These are phyloP conservation scores for Suhomyces prunicola DNA, from an alignment of 805 yeast species.

Conservation along the genomic window DNA sequence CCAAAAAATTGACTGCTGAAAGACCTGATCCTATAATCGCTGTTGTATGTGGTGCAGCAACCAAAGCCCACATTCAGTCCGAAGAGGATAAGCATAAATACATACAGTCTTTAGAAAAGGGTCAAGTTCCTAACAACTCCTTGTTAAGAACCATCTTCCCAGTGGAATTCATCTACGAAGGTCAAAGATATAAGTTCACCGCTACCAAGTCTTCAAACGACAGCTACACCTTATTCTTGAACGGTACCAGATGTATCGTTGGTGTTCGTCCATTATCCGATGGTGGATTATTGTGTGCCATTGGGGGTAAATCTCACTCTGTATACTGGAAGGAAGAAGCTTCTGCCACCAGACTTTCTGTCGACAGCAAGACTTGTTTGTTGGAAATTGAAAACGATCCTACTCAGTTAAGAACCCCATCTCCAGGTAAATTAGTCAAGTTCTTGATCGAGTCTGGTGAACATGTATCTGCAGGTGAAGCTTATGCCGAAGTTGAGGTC, in stretches of 20 bases:
- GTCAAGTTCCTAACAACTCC: conserved; percentile 88
- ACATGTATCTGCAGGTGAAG: conserved; percentile 85
- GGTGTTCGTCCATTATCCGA: conserved; percentile 88
- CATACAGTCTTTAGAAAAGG: conserved; percentile 78
- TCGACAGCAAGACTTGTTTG: conserved; percentile 91
- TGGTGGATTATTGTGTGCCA: conserved; percentile 85
- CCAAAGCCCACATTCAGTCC: conserved; percentile 85
- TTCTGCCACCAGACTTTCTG: conserved; percentile 89
- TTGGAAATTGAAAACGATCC: conserved; percentile 97
- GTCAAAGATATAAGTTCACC: conserved; percentile 88
- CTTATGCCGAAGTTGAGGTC: conserved; percentile 97
- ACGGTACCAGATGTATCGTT: conserved; percentile 87
- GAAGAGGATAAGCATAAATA: conserved; percentile 69
- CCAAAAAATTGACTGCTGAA: conserved; percentile 92
- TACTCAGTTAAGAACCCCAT: conserved; percentile 96
- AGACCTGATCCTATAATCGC: conserved; percentile 92
- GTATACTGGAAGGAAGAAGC: conserved; percentile 98
- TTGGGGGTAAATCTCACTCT: conserved; percentile 91
- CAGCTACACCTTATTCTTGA: conserved; percentile 82
- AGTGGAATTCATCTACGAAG: conserved; percentile 93
- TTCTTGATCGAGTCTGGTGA: conserved; percentile 94
- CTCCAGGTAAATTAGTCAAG: conserved; percentile 96
- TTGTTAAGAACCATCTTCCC: conserved; percentile 84
- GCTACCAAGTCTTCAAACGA: conserved; percentile 90
- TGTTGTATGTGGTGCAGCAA: conserved; percentile 94